Percentiles rank a stretch among this genome's conserved stretches.
phyloP scores from a whole-genome alignment of 1,139 yeast genomes.

The Zhuliangozyma blackwelliae region DNA sequence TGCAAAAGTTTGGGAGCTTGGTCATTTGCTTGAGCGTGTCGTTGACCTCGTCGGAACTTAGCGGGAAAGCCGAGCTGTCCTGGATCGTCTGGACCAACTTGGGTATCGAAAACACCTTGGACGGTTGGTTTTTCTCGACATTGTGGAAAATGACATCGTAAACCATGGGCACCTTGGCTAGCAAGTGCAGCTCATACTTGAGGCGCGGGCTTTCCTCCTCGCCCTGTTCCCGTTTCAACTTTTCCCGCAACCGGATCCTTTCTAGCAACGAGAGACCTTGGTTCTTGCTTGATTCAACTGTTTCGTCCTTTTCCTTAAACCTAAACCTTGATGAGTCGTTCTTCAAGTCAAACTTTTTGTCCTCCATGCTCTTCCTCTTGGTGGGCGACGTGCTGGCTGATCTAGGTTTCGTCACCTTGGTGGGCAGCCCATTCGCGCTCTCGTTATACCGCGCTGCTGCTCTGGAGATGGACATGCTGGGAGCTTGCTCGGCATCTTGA shows the following conservation, averaged over 20 bases:
- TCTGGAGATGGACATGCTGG: slow-evolving; percentile 4
- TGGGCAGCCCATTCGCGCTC: slow-evolving; percentile 12
- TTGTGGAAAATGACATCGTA: slow-evolving; percentile 30
- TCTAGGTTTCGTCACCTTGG: slow-evolving; percentile 18
- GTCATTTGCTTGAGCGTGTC: slow-evolving; percentile 22
- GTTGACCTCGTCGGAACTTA: slow-evolving; percentile 26
- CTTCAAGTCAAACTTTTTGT: slow-evolving; percentile 16
- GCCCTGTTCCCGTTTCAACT: slow-evolving; percentile 12
- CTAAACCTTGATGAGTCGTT: slow-evolving; percentile 31
- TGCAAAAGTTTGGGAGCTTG: slow-evolving; percentile 15
- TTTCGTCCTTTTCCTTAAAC: slow-evolving; percentile 24
- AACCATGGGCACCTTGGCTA: slow-evolving; percentile 36
- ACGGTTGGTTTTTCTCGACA: slow-evolving; percentile 6
- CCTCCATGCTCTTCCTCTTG: slow-evolving; percentile 9
- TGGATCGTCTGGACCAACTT: slow-evolving; percentile 24
- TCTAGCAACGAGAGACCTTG: slow-evolving; percentile 40
- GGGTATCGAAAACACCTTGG: slow-evolving; percentile 20
- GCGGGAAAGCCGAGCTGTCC: slow-evolving; percentile 34
- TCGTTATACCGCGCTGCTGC: slow-evolving; percentile 2
- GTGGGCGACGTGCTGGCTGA: slow-evolving; percentile 10
- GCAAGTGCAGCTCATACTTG: slow-evolving; percentile 29
- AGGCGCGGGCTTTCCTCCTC: slow-evolving; percentile 13
- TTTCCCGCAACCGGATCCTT: slow-evolving; percentile 36
- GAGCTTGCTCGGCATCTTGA: slow-evolving; percentile 8
- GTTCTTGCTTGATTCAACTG: slow-evolving; percentile 14